Conservation (phyloP, 768 basidiomycete genomes). For the Mycena chlorophos region DNA sequence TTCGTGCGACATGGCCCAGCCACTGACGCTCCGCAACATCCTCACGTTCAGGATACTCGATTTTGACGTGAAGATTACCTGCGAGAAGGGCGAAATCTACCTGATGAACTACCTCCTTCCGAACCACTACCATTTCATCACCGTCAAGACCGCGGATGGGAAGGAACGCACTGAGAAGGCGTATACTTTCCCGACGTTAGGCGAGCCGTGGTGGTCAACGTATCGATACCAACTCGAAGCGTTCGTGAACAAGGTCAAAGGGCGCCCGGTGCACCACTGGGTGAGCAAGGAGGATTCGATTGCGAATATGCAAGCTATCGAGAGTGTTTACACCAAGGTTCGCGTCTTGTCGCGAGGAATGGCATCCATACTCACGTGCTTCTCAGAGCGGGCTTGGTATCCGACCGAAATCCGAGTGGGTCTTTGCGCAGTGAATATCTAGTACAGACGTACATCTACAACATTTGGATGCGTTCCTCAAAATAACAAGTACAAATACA, state of each 20-base stretch:
- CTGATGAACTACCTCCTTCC: slow-evolving; percentile 46
- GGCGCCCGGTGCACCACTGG: slow-evolving; percentile 56
- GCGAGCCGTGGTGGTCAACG: slow-evolving; percentile 61
- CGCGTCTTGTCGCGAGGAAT: slow-evolving; percentile 20
- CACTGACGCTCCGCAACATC: slow-evolving; percentile 34
- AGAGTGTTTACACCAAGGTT: slow-evolving; percentile 57
- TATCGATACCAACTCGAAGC: slow-evolving; percentile 61
- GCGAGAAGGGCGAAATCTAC: slow-evolving; percentile 46
- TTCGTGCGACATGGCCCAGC: slow-evolving; percentile 33
- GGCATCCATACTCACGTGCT: too few species aligned
- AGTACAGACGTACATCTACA: too few species aligned
- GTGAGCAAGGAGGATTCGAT: slow-evolving; percentile 53
- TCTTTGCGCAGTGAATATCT: too few species aligned
- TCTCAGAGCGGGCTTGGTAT: too few species aligned
- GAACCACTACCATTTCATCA: slow-evolving; percentile 49
- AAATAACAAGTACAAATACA: not conserved
- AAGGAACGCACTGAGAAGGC: slow-evolving; percentile 42
- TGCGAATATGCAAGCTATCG: slow-evolving; percentile 57
- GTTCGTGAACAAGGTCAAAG: slow-evolving; percentile 59
- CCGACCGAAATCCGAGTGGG: too few species aligned
- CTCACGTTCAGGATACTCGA: slow-evolving; percentile 41
- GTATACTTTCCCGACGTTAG: slow-evolving; percentile 46
- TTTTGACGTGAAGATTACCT: slow-evolving; percentile 36
- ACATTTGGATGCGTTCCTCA: too few species aligned
- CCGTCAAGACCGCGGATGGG: slow-evolving; percentile 33